Evolutionary conservation across 176 grass and related monocot species (phyloP).

Genomic region (Calamus simplicifolius): DNA sequence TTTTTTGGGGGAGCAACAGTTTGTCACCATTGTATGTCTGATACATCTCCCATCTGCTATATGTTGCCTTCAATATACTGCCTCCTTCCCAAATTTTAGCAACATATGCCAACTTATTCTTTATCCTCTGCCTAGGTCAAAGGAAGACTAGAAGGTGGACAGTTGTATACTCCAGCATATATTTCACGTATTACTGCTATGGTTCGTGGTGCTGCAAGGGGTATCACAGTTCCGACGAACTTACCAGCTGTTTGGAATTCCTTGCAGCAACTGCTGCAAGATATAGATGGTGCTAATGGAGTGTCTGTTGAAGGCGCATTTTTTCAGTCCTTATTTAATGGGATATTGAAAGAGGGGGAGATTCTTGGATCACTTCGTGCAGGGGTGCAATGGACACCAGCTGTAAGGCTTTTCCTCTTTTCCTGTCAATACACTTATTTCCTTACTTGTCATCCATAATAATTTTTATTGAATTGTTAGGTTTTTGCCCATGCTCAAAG

Average conservation of each 20-base stretch:
- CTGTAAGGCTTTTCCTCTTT: slow-evolving; percentile 51
- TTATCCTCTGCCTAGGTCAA: slow-evolving; percentile 48
- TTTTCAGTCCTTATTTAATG: slow-evolving; percentile 93
- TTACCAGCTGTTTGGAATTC: slow-evolving; percentile 91
- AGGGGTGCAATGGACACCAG: slow-evolving; percentile 90
- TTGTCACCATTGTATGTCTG: no score
- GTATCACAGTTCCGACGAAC: slow-evolving; percentile 75
- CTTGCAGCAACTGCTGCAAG: slow-evolving; percentile 89
- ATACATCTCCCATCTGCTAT: no score
- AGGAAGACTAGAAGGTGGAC: slow-evolving; percentile 93
- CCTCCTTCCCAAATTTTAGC: no score
- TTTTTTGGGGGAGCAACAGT: no score
- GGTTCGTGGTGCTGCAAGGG: slow-evolving; percentile 85
- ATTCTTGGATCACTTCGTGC: slow-evolving; percentile 73
- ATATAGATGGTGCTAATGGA: slow-evolving; percentile 71
- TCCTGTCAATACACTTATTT: slow-evolving; percentile 9
- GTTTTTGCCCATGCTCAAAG: slow-evolving; percentile 94
- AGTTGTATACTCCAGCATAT: slow-evolving; percentile 90
- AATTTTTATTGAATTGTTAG: slow-evolving; percentile 31
- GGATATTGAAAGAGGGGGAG: slow-evolving; percentile 67
- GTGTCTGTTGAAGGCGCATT: slow-evolving; percentile 84
- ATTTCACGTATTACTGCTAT: slow-evolving; percentile 82
- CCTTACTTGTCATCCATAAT: no score
- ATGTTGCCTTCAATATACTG: no score
- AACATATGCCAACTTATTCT: background rate